Conservation (phyloP, 2,329 filamentous ascomycete species). For the Hyphodiscus sp. region DNA sequence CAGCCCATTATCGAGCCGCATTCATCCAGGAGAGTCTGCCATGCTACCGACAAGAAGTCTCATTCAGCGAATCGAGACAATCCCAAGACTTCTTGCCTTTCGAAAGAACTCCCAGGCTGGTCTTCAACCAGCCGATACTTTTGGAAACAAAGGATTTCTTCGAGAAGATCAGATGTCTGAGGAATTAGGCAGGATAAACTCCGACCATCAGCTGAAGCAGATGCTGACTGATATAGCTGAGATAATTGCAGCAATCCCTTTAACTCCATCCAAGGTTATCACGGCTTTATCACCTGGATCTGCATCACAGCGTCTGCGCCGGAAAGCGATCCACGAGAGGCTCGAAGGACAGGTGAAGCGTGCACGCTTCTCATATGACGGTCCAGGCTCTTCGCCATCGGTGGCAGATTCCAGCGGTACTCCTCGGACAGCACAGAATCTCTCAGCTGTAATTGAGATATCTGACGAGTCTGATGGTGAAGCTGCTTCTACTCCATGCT, state of each 20-base stretch:
- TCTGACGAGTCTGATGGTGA: background rate
- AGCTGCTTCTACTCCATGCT: background rate
- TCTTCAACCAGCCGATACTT: no score
- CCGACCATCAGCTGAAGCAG: background rate
- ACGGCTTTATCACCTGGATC: constrained; percentile 12
- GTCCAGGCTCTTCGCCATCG: background rate
- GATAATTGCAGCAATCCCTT: background rate
- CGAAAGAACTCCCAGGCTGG: background rate
- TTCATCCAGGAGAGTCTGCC: no score
- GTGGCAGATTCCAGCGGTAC: background rate
- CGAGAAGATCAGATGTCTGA: no score
- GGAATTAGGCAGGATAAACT: no score
- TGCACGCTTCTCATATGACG: constrained; percentile 8
- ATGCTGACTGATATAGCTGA: background rate
- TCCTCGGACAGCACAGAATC: background rate
- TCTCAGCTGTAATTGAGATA: background rate
- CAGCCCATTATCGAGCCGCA: no score
- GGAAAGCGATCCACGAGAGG: constrained; percentile 15
- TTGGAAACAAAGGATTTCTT: no score
- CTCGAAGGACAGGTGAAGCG: constrained; percentile 15
- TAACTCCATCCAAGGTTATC: constrained; percentile 3
- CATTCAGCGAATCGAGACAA: background rate
- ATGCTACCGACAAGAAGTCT: no score
- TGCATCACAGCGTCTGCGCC: constrained; percentile 15
- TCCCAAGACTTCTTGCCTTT: background rate